Conservation (phyloP, 1,139 yeast genomes). For the Magnusiomyces sp. region DNA sequence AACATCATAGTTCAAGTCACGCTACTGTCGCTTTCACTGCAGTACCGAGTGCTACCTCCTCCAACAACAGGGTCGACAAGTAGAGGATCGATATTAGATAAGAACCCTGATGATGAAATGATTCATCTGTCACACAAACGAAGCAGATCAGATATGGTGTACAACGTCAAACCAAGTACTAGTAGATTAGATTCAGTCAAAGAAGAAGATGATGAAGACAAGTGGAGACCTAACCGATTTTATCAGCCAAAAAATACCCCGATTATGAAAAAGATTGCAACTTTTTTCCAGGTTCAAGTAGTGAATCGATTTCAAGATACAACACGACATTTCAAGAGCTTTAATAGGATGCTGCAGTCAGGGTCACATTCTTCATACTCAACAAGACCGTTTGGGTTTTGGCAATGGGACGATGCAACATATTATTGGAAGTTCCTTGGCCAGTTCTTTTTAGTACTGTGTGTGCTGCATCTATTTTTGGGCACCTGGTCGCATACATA, state of each 20-base stretch:
- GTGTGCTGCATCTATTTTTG: slow-evolving; percentile 41
- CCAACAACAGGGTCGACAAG: not conserved
- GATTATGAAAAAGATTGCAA: no score
- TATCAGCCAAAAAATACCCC: no score
- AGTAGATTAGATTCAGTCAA: no score
- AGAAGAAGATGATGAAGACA: no score
- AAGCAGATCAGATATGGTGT: not conserved
- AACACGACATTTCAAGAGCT: no score
- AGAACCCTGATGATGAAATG: not conserved
- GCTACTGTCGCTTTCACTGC: slow-evolving; percentile 52
- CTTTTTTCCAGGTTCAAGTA: no score
- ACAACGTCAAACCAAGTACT: not conserved
- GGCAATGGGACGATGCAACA: slow-evolving; percentile 73
- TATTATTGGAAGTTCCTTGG: slow-evolving; percentile 61
- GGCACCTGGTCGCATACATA: slow-evolving; percentile 33
- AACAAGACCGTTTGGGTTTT: slow-evolving; percentile 56
- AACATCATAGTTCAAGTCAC: slow-evolving; percentile 70
- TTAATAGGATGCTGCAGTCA: not conserved
- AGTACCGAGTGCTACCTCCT: slow-evolving; percentile 40
- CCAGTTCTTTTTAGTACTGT: slow-evolving; percentile 38
- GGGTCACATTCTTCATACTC: slow-evolving; percentile 8
- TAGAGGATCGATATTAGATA: not conserved
- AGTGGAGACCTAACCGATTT: no score
- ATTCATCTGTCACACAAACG: not conserved
- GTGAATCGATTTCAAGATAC: no score